Base-by-base conservation (phyloP, 1,284 basidiomycete genomes). In the Moesziomyces sp. region DNA sequence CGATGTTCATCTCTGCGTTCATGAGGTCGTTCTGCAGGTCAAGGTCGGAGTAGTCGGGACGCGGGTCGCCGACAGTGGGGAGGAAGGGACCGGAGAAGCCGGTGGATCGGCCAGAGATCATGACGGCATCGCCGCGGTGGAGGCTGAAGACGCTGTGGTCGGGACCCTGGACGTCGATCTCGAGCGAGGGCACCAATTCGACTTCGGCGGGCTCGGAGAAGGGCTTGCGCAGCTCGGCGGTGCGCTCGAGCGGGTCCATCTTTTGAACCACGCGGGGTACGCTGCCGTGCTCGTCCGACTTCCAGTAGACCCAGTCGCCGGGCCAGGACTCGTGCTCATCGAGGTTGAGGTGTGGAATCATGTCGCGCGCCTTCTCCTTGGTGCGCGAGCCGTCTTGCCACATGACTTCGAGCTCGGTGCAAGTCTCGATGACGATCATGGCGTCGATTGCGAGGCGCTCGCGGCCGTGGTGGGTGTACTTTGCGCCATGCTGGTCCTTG, bases 291-390 rank as follows among this genome's bases (percentile, higher is more conserved):
- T 89, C 90, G 84, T 93, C 92, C 43, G 87, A 89, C 78, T 91
- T 91, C 90, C 92, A 94, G n/a, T 93, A 79, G 11, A 95, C 90
- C 84, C 93, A 90, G 77, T 97, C 93, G 28, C 94, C 94, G 4
- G 94, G 94, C 77, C 68, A 78, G 4, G 62, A 53, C 42, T 76
- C 74, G 57, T 76, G 67, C 51, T 86, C 86, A 57, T 87, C 86
- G 23, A 87, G 74, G 35, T 85, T 82, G 49, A 91, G 81, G 80
- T 95, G 92, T 0, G 93, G 93, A 40, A 95, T 89, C 38, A 95
- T 86, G 16, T 89, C 87, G 21, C 86, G 88, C 4, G 93, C 88
- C 50, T 85, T 87, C 5, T 87, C 88, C 78, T 91, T 89, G 8
- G 85, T 85, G 59, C 85, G 86, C 9, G 86, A 87, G 19, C 93